A percentile compares a stretch with the other conserved stretches of the same genome.
Conservation (phyloP, 805 yeast species). For the Sugiyamaella chiloensis region DNA sequence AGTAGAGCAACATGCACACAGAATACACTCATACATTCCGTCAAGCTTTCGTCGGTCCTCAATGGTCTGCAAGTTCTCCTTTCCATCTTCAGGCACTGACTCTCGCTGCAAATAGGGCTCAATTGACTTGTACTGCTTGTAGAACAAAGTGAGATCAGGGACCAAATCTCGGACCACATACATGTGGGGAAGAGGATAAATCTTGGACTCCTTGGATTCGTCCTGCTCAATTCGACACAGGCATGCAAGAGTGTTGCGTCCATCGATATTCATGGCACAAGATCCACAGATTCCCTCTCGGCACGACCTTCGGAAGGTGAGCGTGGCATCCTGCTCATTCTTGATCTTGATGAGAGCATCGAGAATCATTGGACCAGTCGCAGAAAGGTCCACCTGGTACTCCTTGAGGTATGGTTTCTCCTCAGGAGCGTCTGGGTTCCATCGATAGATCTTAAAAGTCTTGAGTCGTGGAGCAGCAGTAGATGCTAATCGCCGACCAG, state of each 20-base stretch:
- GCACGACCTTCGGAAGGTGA: constrained; percentile 96
- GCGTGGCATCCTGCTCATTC: constrained; percentile 92
- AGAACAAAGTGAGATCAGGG: constrained; percentile 95
- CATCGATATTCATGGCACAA: constrained; percentile 99
- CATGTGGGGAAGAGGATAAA: constrained; percentile 98
- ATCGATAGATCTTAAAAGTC: constrained; percentile 90
- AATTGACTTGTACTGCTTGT: constrained; percentile 97
- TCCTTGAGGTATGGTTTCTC: constrained; percentile 82
- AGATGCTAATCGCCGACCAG: constrained; percentile 21
- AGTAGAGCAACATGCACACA: constrained; percentile 98
- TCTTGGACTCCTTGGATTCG: constrained; percentile 68
- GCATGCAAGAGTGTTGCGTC: constrained; percentile 95
- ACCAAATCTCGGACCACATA: constrained; percentile 95
- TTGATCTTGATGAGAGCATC: constrained; percentile 94
- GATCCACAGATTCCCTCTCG: constrained; percentile 99
- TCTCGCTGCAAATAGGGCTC: constrained; percentile 93
- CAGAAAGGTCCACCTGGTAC: constrained; percentile 80
- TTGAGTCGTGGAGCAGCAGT: constrained; percentile 61
- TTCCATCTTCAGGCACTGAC: constrained; percentile 78
- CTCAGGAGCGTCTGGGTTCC: constrained; percentile 97
- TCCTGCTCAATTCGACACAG: constrained; percentile 89
- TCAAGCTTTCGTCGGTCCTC: constrained; percentile 95
- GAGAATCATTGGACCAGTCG: constrained; percentile 96
- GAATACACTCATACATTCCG: constrained; percentile 94
- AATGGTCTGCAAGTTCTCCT: constrained; percentile 85